A percentile compares a stretch with the other conserved stretches of the same genome.
phyloP scores from a whole-genome alignment of 345 rosid genomes.

The Eucalyptus curtisii region DNA sequence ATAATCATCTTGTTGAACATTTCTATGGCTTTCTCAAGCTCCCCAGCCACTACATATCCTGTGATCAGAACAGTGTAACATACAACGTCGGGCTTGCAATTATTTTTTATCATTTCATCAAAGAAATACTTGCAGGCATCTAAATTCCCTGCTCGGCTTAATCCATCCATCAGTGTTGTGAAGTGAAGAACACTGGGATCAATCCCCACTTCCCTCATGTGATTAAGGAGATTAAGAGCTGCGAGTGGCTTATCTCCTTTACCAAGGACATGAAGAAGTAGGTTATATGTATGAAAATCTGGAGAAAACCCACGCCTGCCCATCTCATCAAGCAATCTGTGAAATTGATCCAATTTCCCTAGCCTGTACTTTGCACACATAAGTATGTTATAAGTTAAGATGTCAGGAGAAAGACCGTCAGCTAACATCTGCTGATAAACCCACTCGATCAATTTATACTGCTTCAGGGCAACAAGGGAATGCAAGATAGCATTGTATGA shows the following conservation, averaged over 20 bases:
- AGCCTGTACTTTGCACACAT: constrained; percentile 68
- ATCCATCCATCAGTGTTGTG: constrained; percentile 88
- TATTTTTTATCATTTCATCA: constrained; percentile 53
- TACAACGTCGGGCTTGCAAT: constrained; percentile 70
- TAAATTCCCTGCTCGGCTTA: constrained; percentile 79
- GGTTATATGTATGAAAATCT: constrained; percentile 68
- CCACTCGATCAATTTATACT: constrained; percentile 83
- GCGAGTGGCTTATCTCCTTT: constrained; percentile 76
- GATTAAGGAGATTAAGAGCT: constrained; percentile 61
- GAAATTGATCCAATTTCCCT: constrained; percentile 56
- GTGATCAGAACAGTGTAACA: constrained; percentile 86
- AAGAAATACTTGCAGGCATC: constrained; percentile 73
- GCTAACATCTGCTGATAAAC: constrained; percentile 68
- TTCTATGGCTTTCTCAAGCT: constrained; percentile 59
- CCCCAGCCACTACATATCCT: constrained; percentile 48
- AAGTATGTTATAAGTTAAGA: constrained; percentile 54
- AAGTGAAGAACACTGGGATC: constrained; percentile 58
- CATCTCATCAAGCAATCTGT: constrained; percentile 76
- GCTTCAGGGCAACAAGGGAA: constrained; percentile 35
- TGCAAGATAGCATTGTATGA: constrained; percentile 73
- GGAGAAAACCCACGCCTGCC: constrained; percentile 47
- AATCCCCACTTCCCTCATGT: constrained; percentile 68
- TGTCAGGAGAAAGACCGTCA: constrained; percentile 48
- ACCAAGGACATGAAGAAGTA: constrained; percentile 78
- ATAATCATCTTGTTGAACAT: constrained; percentile 54